Conservation (phyloP, 306 rosid species). For the Benincasa hispida region DNA sequence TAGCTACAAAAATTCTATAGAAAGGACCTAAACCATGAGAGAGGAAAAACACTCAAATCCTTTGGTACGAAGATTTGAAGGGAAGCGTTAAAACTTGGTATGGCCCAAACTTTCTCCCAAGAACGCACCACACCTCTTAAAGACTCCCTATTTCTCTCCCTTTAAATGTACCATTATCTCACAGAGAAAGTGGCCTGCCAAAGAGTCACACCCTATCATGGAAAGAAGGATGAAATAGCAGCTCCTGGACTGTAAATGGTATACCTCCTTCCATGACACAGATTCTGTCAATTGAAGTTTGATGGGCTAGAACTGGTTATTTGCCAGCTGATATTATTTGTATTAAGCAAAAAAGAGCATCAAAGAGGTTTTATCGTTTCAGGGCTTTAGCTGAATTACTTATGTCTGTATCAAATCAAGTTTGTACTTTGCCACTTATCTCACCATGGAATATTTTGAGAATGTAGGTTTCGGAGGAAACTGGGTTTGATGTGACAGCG, state of each 20-base stretch:
- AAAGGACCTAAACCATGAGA: neutral
- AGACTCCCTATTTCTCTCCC: neutral
- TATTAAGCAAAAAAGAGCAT: neutral
- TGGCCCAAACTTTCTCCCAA: neutral
- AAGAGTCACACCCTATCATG: neutral
- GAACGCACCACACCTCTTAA: neutral
- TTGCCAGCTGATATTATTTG: neutral
- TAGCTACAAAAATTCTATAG: neutral
- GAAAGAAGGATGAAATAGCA: neutral
- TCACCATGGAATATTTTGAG: constrained; percentile 4
- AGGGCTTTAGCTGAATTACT: neutral
- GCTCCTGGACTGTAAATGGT: neutral
- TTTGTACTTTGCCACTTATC: constrained; percentile 7
- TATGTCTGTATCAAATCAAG: neutral
- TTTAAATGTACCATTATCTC: neutral
- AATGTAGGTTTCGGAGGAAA: constrained; percentile 88
- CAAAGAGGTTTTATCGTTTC: neutral
- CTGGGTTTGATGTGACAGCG: constrained; percentile 76
- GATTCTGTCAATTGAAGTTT: neutral
- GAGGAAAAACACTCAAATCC: neutral
- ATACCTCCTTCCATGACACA: neutral
- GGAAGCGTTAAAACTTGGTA: neutral
- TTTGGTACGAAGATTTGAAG: neutral
- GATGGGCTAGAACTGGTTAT: neutral
- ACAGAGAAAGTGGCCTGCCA: neutral